Evolutionary conservation across 2,329 filamentous ascomycete species (phyloP).

Genomic region (Balansia obtecta): DNA sequence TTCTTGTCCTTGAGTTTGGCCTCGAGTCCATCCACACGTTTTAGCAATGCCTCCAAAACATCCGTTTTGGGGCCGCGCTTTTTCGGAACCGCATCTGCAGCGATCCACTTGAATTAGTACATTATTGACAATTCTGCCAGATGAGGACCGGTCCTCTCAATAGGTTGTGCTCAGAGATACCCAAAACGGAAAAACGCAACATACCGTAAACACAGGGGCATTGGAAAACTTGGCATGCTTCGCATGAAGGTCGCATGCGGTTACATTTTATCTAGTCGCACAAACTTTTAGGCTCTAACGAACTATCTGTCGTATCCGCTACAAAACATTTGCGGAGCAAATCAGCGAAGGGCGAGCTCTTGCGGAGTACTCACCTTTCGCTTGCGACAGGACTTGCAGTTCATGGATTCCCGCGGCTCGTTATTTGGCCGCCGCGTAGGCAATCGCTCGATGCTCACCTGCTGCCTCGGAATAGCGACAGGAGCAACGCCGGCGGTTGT

Average conservation of each 20-base stretch:
- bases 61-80: slow-evolving; percentile 86
- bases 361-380: slow-evolving; percentile 54
- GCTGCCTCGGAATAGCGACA: slow-evolving; percentile 55
- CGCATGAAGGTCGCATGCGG: slow-evolving; percentile 69
- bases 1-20: slow-evolving; percentile 64
- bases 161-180: not conserved
- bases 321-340: not conserved
- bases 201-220: slow-evolving; percentile 80
- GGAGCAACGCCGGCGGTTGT: slow-evolving; percentile 19
- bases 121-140: no score
- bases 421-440: slow-evolving; percentile 57
- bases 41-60: slow-evolving; percentile 71
- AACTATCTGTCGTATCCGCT: not conserved
- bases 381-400: slow-evolving; percentile 89
- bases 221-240: slow-evolving; percentile 82
- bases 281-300: not conserved
- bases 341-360: not conserved
- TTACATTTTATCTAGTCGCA: slow-evolving; percentile 75
- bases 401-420: slow-evolving; percentile 82
- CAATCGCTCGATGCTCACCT: slow-evolving; percentile 71
- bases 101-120: not conserved
- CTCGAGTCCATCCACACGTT: slow-evolving; percentile 75
- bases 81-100: slow-evolving; percentile 71
- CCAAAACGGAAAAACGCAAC: slow-evolving; percentile 15
- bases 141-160: not conserved